These are phyloP conservation scores for Myxozyma sirexii DNA, from an alignment of 805 yeast genomes.

Conservation along the genomic window DNA sequence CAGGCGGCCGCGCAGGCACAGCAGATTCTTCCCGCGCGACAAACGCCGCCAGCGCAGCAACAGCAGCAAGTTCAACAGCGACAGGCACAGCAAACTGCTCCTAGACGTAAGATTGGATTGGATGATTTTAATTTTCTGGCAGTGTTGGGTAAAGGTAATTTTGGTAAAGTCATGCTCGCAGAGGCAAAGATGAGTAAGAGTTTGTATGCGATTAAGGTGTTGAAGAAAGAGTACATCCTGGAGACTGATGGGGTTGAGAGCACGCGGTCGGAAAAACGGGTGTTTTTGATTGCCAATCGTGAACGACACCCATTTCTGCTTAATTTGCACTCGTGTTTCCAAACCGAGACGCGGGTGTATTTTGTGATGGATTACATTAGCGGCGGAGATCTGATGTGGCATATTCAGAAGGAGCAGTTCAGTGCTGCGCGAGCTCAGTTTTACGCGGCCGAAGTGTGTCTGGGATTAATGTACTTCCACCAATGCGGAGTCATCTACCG, in stretches of 20 bases:
- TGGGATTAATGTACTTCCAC: conserved; percentile 90
- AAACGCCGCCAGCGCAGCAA: conserved; percentile 14
- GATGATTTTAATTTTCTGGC: conserved; percentile 95
- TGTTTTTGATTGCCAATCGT: conserved; percentile 77
- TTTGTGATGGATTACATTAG: conserved; percentile 98
- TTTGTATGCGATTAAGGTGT: conserved; percentile 92
- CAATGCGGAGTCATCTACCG: conserved; percentile 95
- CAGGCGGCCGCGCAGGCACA: not conserved
- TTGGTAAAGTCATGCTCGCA: conserved; percentile 97
- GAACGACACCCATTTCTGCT: conserved; percentile 92
- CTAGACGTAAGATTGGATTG: conserved; percentile 65
- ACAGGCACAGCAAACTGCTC: conserved; percentile 43
- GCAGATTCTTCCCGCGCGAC: conserved; percentile 4
- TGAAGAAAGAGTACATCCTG: conserved; percentile 92
- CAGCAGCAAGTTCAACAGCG: conserved; percentile 38
- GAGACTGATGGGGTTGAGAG: conserved; percentile 96
- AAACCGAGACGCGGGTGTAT: conserved; percentile 94
- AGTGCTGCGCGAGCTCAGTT: conserved; percentile 92
- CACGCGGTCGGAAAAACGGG: conserved; percentile 91
- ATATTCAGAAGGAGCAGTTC: conserved; percentile 88
- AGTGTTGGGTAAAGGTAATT: conserved; percentile 96
- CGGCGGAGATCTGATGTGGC: conserved; percentile 99
- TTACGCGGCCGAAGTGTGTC: conserved; percentile 93
- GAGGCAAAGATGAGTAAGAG: conserved; percentile 81
- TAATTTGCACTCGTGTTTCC: conserved; percentile 92